Evolutionary conservation across 2,329 filamentous ascomycete species (phyloP).

Genomic region (Exophiala xenobiotica): DNA sequence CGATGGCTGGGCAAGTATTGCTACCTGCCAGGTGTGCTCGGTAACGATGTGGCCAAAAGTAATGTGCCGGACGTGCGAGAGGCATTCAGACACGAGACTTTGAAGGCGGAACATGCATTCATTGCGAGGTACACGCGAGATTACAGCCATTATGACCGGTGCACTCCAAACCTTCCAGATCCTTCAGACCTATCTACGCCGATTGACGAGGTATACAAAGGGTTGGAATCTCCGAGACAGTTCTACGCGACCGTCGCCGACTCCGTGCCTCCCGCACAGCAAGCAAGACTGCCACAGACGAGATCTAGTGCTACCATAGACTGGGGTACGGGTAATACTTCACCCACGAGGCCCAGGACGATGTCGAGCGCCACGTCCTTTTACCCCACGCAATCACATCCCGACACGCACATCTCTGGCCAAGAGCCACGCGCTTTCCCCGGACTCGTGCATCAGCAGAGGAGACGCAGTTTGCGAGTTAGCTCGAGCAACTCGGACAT

Average conservation of each 20-base stretch:
- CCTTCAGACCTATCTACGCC: constrained; percentile 19
- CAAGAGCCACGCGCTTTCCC: constrained; percentile 44
- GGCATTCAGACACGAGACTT: constrained; percentile 83
- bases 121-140: constrained; percentile 31
- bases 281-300: constrained; percentile 20
- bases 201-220: constrained; percentile 24
- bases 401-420: constrained; percentile 28
- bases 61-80: constrained; percentile 93
- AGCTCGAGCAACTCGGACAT: constrained; percentile 28
- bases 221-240: constrained; percentile 29
- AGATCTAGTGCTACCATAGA: constrained; percentile 14
- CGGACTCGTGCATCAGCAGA: constrained; percentile 42
- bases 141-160: constrained; percentile 29
- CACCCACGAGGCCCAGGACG: constrained; percentile 23
- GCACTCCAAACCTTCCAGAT: constrained; percentile 29
- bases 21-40: constrained; percentile 72
- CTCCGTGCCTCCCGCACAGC: constrained; percentile 26
- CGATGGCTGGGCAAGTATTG: constrained; percentile 85
- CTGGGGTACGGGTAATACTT: constrained; percentile 14
- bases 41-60: constrained; percentile 92
- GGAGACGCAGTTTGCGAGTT: constrained; percentile 31
- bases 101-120: constrained; percentile 77
- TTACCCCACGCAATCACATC: constrained; percentile 5
- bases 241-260: constrained; percentile 29
- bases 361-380: constrained; percentile 19